Conservation (phyloP, 2,329 filamentous ascomycete species). For the Aspergillus quadricinctus region DNA sequence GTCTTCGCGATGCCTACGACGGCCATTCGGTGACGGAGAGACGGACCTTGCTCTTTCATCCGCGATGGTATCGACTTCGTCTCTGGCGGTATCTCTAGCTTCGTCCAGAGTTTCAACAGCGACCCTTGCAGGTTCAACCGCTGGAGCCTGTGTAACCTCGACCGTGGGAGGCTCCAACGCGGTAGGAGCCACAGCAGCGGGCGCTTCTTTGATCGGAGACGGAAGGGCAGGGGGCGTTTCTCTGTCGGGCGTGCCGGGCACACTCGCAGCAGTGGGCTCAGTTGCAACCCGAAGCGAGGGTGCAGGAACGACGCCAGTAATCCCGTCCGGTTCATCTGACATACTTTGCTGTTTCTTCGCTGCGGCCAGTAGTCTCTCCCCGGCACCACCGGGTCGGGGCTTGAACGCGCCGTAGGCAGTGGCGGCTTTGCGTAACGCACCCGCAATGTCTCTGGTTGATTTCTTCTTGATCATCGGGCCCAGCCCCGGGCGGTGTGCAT, state of each 20-base stretch:
- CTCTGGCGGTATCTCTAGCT: conserved; percentile 19
- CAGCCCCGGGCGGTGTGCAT: conserved; percentile 65
- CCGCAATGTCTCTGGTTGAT: conserved; percentile 66
- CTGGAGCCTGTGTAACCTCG: conserved; percentile 34
- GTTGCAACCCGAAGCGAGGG: conserved; percentile 50
- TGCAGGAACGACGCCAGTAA: conserved; percentile 80
- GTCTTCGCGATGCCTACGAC: conserved; percentile 61
- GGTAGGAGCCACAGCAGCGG: conserved; percentile 9
- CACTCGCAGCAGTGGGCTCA: conserved; percentile 33
- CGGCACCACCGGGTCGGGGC: conserved; percentile 80
- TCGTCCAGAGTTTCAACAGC: conserved; percentile 19
- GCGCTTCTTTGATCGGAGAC: conserved; percentile 11
- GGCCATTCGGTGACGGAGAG: conserved; percentile 44
- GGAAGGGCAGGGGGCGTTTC: conserved; percentile 24
- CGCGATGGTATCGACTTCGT: conserved; percentile 14
- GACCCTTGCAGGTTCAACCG: conserved; percentile 26
- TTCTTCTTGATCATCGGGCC: conserved; percentile 89
- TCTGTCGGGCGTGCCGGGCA: conserved; percentile 27
- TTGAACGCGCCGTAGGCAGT: conserved; percentile 71
- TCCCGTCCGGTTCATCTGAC: conserved; percentile 76
- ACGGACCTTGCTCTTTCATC: conserved; percentile 29
- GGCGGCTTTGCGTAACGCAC: conserved; percentile 74
- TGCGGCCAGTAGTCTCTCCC: conserved; percentile 66
- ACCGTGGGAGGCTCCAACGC: conserved; percentile 30
- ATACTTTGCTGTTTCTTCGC: conserved; percentile 49